Evolutionary conservation across 306 rosid species (phyloP).

Genomic region (Elaeagnus macrophylla): DNA sequence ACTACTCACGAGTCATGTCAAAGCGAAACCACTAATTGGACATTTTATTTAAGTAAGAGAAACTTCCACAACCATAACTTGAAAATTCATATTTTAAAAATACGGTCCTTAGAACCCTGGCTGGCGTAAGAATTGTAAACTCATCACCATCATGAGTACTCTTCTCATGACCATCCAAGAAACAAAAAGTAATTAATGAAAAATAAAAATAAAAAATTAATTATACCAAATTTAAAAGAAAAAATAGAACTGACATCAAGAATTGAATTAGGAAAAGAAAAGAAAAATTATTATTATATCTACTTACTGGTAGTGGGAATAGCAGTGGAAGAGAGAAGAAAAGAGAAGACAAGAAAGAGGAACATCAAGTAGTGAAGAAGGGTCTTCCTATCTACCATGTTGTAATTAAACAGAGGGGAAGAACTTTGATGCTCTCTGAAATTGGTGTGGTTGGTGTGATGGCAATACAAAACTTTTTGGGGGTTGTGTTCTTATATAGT

Average conservation of each 20-base stretch:
- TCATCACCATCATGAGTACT: too few species aligned
- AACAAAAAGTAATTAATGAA: too few species aligned
- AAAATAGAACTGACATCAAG: background rate
- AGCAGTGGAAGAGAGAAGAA: slow-evolving; percentile 20
- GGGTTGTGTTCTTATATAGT: background rate
- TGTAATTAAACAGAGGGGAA: slow-evolving; percentile 2
- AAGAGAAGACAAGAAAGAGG: slow-evolving; percentile 22
- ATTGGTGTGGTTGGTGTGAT: background rate
- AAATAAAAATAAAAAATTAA: too few species aligned
- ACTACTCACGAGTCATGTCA: too few species aligned
- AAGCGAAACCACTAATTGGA: too few species aligned
- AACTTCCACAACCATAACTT: too few species aligned
- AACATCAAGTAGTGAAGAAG: slow-evolving; percentile 7
- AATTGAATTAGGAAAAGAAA: background rate
- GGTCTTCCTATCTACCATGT: slow-evolving; percentile 18
- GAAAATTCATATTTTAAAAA: too few species aligned
- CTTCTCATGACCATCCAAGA: too few species aligned
- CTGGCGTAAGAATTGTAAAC: too few species aligned
- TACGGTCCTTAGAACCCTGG: too few species aligned
- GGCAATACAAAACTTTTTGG: background rate
- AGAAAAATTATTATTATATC: background rate
- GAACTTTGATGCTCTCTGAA: background rate
- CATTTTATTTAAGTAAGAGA: too few species aligned
- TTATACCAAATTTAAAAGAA: background rate
- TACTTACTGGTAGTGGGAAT: slow-evolving; percentile 35